Evolutionary conservation across 306 rosid genomes (phyloP), one percentile per base, ranked within the genome.

Genomic region (Argentina anserina): DNA sequence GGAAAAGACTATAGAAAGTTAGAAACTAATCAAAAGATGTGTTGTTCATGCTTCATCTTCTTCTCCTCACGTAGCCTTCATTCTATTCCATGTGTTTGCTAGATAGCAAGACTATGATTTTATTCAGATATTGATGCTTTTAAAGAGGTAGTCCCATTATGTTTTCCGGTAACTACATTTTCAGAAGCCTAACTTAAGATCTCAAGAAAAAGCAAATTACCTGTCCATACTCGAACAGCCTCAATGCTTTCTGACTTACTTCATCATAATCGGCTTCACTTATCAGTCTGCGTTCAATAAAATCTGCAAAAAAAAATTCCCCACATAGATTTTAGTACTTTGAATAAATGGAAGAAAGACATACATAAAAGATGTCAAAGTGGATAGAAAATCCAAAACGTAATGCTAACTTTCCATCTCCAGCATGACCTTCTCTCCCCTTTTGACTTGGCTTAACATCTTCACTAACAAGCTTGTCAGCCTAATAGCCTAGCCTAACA

Each of bases 151-250:
- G 18, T 69, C 20, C 15, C 23, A 36, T 34, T 9, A 50, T 36
- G 36, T 13, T 23, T 70, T 6, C 47, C 14, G 65, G 55, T 8
- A 25, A 40, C 21, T 15, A 39, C 6, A 37, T 56, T 56, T 25
- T 23, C 1, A 55, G 26, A 71, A 37, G 65, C 43, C 58, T 49
- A 10, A 12, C 28, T 15, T 5, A 40, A 37, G 43, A 67, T 41
- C 25, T 40, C 28, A 64, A 76, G 49, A 52, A n/a, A n/a, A n/a
- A n/a, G n/a, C n/a, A n/a, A n/a, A 28, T 36, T 88, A 91, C 99
- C 96, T 94, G 99, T 66, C 99, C 99, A 46, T 85, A 94, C 80
- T 88, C 88, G 28, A 94, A 94, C 85, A 91, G 78, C 60, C 81
- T 76, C 55, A 90, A 80, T 37, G 96, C 97, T 77, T 88, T 94